Evolutionary conservation across 345 rosid genomes (phyloP).

Genomic region (Eucalyptus microcorys): DNA sequence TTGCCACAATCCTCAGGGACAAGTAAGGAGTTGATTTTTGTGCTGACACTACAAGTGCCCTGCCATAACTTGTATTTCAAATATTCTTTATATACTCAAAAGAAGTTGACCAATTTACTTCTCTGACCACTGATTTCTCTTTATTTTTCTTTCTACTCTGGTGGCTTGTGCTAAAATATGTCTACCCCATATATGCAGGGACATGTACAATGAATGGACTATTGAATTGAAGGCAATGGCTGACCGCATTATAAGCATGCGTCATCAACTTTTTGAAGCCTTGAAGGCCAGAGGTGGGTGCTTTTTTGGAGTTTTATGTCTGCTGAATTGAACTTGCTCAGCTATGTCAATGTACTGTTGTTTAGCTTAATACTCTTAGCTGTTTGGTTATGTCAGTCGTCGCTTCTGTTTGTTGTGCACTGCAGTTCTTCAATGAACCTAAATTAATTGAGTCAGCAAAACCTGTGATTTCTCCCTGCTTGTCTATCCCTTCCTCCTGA

Average conservation of each 20-base stretch:
- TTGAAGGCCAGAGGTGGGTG: conserved; percentile 33
- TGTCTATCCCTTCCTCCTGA: background rate
- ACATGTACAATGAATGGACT: conserved; percentile 64
- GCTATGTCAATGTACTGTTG: background rate
- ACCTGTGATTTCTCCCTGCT: background rate
- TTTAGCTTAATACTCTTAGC: background rate
- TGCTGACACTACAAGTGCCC: background rate
- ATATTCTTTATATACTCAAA: background rate
- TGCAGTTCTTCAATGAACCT: background rate
- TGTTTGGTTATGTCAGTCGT: background rate
- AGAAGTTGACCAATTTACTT: background rate
- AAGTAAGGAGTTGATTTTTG: conserved; percentile 14
- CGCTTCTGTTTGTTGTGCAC: background rate
- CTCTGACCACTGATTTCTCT: background rate
- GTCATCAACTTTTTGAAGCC: conserved; percentile 63
- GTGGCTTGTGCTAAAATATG: background rate
- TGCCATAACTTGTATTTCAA: background rate
- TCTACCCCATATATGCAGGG: conserved; percentile 5
- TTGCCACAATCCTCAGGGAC: conserved; percentile 59
- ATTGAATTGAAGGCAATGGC: conserved; percentile 74
- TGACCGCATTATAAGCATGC: conserved; percentile 73
- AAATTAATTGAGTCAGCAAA: background rate
- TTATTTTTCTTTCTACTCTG: background rate
- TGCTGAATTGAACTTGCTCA: background rate
- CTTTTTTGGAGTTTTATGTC: background rate